Evolutionary conservation across 805 yeast species (phyloP), one percentile per base, ranked within the genome.

Genomic region (Yarrowia osloensis): DNA sequence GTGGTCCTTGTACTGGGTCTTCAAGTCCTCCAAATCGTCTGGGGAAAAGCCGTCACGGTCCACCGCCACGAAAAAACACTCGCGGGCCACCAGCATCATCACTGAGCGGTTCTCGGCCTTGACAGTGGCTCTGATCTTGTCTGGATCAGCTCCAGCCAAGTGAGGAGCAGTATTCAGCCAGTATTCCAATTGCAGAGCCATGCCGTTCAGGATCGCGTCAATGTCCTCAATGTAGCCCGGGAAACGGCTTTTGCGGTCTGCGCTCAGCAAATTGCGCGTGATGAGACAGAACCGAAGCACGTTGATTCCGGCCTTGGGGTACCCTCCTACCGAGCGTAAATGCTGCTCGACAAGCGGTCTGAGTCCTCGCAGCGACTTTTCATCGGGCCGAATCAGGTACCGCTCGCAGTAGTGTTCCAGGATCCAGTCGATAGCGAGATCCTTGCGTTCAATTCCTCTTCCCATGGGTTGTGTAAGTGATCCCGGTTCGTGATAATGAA

Each of bases 401-500:
- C 21, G 19, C 15, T 31, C 39, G 57, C 57, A 50, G 40, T 50
- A 33, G 40, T 50, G 57, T 24, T 50, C 57, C 19, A 50, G 57
- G 15, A 50, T 50, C 40, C 39, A 50, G 57, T 50, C 57, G 7
- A 26, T 28, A 2, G n/a, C n/a, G 37, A 17, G 12, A n/a, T 29
- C 35, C 2, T 19, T 49, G 6, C 24, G 24, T 9, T 28, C 24
- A 24, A 49, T 2, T 28, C 17, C 54, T 24, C 54, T 28, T 29
- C 37, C 37, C 54, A 49, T 49, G 33, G 11, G 12, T 42, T 11
- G n/a, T n/a, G n/a, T n/a, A n/a, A n/a, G n/a, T n/a, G n/a, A n/a
- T n/a, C n/a, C n/a, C 29, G 29, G 7, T 9, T 9, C 35, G 35
- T 17, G 24, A 21, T 42, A 12, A 2, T 26, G 31, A 46, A 46